Percentiles rank a stretch among this genome's conserved stretches.
Conservation (phyloP, 164 flowering plant species). For the Piper betle region DNA sequence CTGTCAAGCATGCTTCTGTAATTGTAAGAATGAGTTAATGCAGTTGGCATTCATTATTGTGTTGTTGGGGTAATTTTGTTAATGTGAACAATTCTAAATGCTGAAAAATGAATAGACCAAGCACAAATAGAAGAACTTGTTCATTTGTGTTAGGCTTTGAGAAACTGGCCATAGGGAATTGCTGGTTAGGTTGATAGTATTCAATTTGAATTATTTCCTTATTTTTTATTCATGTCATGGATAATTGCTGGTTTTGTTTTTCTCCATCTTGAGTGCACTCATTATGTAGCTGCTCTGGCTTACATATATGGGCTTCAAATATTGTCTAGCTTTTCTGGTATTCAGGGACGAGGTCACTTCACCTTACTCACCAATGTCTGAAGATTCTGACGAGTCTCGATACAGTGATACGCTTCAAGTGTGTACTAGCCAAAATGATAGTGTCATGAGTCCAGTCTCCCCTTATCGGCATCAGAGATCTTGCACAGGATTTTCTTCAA, state of each 20-base stretch:
- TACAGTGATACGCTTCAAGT: constrained; percentile 37
- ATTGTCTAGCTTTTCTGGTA: not conserved
- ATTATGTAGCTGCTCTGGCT: not conserved
- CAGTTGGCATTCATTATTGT: too few species aligned
- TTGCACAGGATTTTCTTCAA: constrained; percentile 18
- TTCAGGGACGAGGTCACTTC: constrained; percentile 65
- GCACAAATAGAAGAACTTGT: not conserved
- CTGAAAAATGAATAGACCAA: too few species aligned
- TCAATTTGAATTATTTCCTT: too few species aligned
- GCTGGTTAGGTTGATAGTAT: too few species aligned
- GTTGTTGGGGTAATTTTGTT: too few species aligned
- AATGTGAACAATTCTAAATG: too few species aligned
- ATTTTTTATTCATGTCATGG: too few species aligned
- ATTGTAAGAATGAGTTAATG: too few species aligned
- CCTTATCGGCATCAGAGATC: constrained; percentile 60
- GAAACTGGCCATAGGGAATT: too few species aligned
- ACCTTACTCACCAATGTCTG: constrained; percentile 93
- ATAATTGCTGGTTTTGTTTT: too few species aligned
- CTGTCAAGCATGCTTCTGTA: too few species aligned
- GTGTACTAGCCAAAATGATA: constrained; percentile 38
- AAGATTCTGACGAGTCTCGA: constrained; percentile 78
- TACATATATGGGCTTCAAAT: not conserved
- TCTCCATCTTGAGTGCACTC: not conserved
- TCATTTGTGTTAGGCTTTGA: too few species aligned
- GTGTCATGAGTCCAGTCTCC: constrained; percentile 73